A percentile compares a stretch with the other conserved stretches of the same genome.
Conservation (phyloP, 371 early-diverging fungal genomes). For the Synchytrium microbalum region DNA sequence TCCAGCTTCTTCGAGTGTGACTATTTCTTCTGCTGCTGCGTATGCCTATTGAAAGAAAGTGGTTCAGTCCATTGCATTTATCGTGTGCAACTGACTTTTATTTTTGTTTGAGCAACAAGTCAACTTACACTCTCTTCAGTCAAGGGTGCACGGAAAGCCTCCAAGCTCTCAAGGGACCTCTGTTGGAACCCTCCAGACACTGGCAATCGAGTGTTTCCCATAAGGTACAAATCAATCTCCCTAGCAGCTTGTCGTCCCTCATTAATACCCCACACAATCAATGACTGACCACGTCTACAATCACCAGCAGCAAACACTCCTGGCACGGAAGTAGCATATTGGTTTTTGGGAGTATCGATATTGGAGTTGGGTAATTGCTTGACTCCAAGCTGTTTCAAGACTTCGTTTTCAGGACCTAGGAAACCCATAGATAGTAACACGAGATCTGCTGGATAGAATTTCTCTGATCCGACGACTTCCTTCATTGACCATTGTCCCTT, state of each 20-base stretch:
- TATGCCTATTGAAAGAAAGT: no score
- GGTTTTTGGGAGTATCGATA: constrained; percentile 69
- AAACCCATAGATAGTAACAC: constrained; percentile 94
- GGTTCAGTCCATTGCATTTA: no score
- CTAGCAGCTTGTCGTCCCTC: constrained; percentile 94
- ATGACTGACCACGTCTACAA: constrained; percentile 88
- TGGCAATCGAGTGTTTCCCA: constrained; percentile 52
- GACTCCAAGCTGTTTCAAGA: constrained; percentile 68
- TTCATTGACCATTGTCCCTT: constrained; percentile 80
- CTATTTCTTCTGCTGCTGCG: no score
- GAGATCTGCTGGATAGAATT: constrained; percentile 79
- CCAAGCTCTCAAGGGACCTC: constrained; percentile 10
- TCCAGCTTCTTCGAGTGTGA: no score
- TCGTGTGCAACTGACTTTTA: no score
- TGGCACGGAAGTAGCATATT: constrained; percentile 65
- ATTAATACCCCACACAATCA: constrained; percentile 96
- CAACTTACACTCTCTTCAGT: not conserved
- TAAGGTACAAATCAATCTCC: constrained; percentile 77
- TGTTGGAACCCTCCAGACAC: constrained; percentile 40
- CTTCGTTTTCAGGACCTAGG: constrained; percentile 84
- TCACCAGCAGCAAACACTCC: constrained; percentile 94
- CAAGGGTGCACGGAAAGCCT: not conserved
- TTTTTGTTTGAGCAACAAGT: no score
- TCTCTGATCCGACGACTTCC: constrained; percentile 74
- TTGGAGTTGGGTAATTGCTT: constrained; percentile 67